Evolutionary conservation across 768 basidiomycete species (phyloP).

Genomic region (Dendrothele bispora): DNA sequence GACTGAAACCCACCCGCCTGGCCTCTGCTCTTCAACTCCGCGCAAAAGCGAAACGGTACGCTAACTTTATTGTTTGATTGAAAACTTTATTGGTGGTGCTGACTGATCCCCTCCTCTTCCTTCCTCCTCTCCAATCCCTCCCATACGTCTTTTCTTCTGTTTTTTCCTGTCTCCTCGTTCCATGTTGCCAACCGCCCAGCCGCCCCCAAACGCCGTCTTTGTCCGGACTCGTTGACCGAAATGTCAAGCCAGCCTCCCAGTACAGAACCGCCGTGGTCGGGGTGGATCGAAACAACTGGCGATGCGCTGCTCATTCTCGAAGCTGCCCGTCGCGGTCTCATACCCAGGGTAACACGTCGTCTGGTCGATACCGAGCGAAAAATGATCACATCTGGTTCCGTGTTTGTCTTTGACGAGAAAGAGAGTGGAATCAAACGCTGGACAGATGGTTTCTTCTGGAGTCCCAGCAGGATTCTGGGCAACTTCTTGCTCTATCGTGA

Average conservation of each 20-base stretch:
- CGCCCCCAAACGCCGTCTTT: too few relatives aligned
- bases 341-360: slow-evolving; percentile 88
- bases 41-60: too few relatives aligned
- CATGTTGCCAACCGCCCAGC: neutral
- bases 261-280: slow-evolving; percentile 74
- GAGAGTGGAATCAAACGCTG: slow-evolving; percentile 97
- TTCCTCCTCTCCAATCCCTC: neutral
- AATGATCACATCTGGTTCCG: slow-evolving; percentile 91
- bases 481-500: slow-evolving; percentile 96
- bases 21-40: too few relatives aligned
- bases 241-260: slow-evolving; percentile 1
- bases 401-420: slow-evolving; percentile 97
- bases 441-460: slow-evolving; percentile 98
- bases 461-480: slow-evolving; percentile 87
- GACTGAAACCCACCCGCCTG: too few relatives aligned
- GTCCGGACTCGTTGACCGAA: too few relatives aligned
- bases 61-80: slow-evolving; percentile 11
- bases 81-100: slow-evolving; percentile 8
- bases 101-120: neutral
- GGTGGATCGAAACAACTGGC: slow-evolving; percentile 93
- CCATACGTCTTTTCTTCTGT: neutral
- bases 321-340: slow-evolving; percentile 85
- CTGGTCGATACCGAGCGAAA: slow-evolving; percentile 90
- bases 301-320: slow-evolving; percentile 97
- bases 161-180: neutral